Evolutionary conservation across 345 rosid genomes (phyloP).

Genomic region (Diplotaxis tenuifolia): DNA sequence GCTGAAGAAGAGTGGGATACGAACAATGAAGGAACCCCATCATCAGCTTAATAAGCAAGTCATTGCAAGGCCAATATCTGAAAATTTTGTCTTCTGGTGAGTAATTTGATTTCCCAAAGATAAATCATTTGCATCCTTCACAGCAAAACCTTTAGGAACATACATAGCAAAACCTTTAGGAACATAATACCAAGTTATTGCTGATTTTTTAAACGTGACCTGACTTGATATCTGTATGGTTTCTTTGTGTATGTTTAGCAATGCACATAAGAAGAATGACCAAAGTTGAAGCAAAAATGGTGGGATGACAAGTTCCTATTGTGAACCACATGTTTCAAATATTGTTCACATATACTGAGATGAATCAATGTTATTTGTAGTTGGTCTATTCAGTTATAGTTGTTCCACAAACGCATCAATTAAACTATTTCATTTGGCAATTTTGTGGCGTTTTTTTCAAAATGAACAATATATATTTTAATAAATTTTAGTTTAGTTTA

Average conservation of each 20-base stretch:
- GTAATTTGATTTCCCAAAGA: slow-evolving; percentile 55
- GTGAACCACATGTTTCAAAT: not conserved
- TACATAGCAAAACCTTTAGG: slow-evolving; percentile 17
- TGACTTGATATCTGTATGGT: not conserved
- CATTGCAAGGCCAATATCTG: slow-evolving; percentile 69
- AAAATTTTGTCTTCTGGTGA: slow-evolving; percentile 92
- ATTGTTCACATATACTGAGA: no score
- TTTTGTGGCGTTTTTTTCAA: no score
- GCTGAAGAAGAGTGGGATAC: slow-evolving; percentile 98
- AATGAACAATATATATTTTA: no score
- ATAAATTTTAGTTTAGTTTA: no score
- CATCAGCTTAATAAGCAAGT: slow-evolving; percentile 89
- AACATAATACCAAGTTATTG: not conserved
- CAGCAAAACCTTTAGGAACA: slow-evolving; percentile 16
- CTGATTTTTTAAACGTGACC: no score
- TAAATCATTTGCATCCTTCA: slow-evolving; percentile 16
- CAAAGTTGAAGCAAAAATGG: slow-evolving; percentile 7
- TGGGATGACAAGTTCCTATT: not conserved
- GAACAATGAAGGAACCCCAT: slow-evolving; percentile 93
- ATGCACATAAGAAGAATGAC: slow-evolving; percentile 51
- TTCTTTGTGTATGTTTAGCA: slow-evolving; percentile 36
- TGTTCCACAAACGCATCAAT: no score
- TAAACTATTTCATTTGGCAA: no score
- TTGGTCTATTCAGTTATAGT: no score
- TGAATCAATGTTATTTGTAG: no score